Base-by-base conservation (phyloP, 768 basidiomycete species). In the Dioszegia aurantiaca region DNA sequence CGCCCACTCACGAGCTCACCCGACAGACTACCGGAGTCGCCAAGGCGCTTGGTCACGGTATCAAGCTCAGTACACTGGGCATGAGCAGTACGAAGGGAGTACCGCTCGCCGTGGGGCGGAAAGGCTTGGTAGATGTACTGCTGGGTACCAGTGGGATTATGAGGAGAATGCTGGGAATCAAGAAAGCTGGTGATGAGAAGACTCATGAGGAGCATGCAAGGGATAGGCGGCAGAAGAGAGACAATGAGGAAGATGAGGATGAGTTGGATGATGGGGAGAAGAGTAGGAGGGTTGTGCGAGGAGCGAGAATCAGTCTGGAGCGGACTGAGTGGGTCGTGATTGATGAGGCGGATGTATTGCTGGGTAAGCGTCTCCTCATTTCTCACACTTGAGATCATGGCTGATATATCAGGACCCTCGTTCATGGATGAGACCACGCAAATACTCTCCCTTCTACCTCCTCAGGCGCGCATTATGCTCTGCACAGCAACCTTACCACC, bases 341-440 rank as follows among this genome's bases (percentile, higher is more conserved):
- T 1, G 92, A 95, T 60, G 91, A 95, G 70, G 91, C 92, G 0
- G 92, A 94, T 71, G 84, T 95, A 47, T 79, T 93, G 12, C 86
- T 94, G 53, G 89, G 91, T 89, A 62, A n/a, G n/a, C 48, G 82
- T 76, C 24, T 19, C 23, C n/a, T 14, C 2, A 8, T 31, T 39
- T 39, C 12, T 31, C 21, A 53, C 40, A 33, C 23, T 30, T 2
- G 19, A 17, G n/a, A 6, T 17, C 53, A 3, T 14, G 16, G 24
- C 23, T 47, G 39, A 3, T 16, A 42, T 8, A 27, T 4, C 63
- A 93, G 90, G 91, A 69, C 81, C 85, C 1, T 89, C 93, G 73
- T 94, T 94, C 73, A 81, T 85, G 59, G 83, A 85, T 53, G 82
- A 86, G 28, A 93, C 90, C 0, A 79, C 83, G 2, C 77, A 81